Evolutionary conservation across 345 rosid genomes (phyloP), one percentile per base, ranked within the genome.

Genomic region (Crucihimalaya himalaica): DNA sequence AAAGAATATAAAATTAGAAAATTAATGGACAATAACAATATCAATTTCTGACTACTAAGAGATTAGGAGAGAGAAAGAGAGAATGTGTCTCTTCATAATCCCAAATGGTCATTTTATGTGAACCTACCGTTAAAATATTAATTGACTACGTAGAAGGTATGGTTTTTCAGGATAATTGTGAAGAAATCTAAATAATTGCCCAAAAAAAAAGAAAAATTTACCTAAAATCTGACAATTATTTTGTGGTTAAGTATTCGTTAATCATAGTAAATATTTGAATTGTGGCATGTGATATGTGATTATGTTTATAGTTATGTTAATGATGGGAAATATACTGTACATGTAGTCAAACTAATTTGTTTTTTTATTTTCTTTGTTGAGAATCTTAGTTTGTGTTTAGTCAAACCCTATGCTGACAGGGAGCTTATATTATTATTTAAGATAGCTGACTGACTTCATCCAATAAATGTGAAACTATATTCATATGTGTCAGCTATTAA

Each of bases 381-480:
- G 72, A 40, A 56, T 74, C 72, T 14, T 57, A 27, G 35, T 66
- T 74, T 66, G 18, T 34, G 50, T 48, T 42, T 45, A 58, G 72
- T 66, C 66, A 74, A 57, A 66, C 66, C 66, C 66, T 66, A 66
- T 23, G 51, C 40, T 23, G 63, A 63, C 51, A 43, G 4, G 4
- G 19, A 42, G 37, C 8, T 68, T 34, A 31, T 13, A 37, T 6
- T 35, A 66, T 37, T 61, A 58, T 50, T 29, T 21, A 60, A 75
- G 63, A 68, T 34, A 70, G 65, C 51, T 76, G 75, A 70, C 51
- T 76, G 75, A 70, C 74, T 61, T 76, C 4, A 18, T 62, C 50
- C 9, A 8, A 18, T 39, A 20, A 60, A 6, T 39, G 59, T 53
- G 55, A 40, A 31, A 68, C n/a, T 43, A 31, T 43, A 16, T 20